Evolutionary conservation across 2,329 filamentous ascomycete genomes (phyloP).

Genomic region (Pseudocercospora cruenta): DNA sequence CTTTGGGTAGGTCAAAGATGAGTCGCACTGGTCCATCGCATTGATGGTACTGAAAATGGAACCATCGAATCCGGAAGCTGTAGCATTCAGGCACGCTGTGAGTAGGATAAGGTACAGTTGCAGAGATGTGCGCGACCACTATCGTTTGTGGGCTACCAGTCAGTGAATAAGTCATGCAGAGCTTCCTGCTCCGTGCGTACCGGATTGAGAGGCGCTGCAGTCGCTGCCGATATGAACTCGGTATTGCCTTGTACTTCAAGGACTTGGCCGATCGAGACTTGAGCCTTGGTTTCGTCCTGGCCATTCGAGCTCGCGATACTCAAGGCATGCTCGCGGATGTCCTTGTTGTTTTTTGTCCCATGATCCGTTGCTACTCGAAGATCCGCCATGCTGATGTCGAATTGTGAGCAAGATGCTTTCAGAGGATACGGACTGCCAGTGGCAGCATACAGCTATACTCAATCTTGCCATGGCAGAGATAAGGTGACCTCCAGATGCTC

Average conservation of each 20-base stretch:
- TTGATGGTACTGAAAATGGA: slow-evolving; percentile 20
- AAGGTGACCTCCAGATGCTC: neutral
- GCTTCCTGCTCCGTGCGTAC: neutral
- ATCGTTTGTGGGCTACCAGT: neutral
- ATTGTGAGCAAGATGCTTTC: no score
- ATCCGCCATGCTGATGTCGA: neutral
- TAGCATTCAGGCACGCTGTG: slow-evolving; percentile 19
- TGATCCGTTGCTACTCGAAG: neutral
- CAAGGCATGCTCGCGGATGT: slow-evolving; percentile 10
- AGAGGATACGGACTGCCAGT: neutral
- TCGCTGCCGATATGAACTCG: slow-evolving; percentile 14
- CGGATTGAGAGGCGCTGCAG: slow-evolving; percentile 15
- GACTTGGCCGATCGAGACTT: slow-evolving; percentile 14
- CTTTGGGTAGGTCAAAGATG: neutral
- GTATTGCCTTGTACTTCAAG: slow-evolving; percentile 21
- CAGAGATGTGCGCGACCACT: slow-evolving; percentile 15
- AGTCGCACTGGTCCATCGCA: slow-evolving; percentile 16
- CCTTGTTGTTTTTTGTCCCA: neutral
- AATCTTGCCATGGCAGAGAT: neutral
- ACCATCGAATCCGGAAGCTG: slow-evolving; percentile 18
- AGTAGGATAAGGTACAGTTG: slow-evolving; percentile 17
- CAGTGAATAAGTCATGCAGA: neutral
- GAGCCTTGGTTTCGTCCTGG: slow-evolving; percentile 9
- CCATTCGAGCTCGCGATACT: slow-evolving; percentile 12
- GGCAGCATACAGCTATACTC: neutral